These are phyloP conservation scores for Talaromyces atroroseus DNA, from an alignment of 2,329 filamentous ascomycete species.

Conservation along the genomic window DNA sequence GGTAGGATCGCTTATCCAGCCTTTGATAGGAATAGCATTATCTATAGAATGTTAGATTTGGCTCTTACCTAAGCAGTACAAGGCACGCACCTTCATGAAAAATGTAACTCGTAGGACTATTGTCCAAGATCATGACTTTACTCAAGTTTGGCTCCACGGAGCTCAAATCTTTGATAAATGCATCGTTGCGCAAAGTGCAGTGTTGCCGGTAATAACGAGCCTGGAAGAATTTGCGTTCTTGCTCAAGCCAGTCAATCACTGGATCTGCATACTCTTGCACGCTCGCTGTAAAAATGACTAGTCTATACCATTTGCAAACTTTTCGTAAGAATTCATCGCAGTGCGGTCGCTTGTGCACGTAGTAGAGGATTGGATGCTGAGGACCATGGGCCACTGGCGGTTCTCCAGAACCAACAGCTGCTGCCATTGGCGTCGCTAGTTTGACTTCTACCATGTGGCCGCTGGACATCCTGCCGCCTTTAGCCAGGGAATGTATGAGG, in stretches of 20 bases:
- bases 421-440: constrained; percentile 46
- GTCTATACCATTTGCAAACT: constrained; percentile 96
- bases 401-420: constrained; percentile 39
- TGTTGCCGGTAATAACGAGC: constrained; percentile 93
- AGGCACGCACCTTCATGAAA: constrained; percentile 80
- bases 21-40: constrained; percentile 97
- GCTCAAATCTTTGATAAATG: constrained; percentile 96
- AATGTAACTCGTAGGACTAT: constrained; percentile 95
- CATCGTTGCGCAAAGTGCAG: constrained; percentile 90
- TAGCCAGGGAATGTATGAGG: constrained; percentile 95
- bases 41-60: constrained; percentile 50
- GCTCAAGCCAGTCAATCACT: constrained; percentile 97
- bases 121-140: constrained; percentile 98
- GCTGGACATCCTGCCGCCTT: constrained; percentile 89
- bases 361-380: constrained; percentile 95
- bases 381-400: constrained; percentile 65
- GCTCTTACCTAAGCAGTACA: constrained; percentile 1
- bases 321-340: constrained; percentile 95
- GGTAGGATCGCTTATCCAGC: constrained; percentile 98
- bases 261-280: constrained; percentile 98
- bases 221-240: constrained; percentile 93
- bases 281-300: constrained; percentile 93
- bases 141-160: constrained; percentile 94
- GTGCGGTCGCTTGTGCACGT: constrained; percentile 94
- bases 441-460: constrained; percentile 99